Base-by-base conservation (phyloP, 371 early-diverging fungal genomes). In the Circinella umbellata region DNA sequence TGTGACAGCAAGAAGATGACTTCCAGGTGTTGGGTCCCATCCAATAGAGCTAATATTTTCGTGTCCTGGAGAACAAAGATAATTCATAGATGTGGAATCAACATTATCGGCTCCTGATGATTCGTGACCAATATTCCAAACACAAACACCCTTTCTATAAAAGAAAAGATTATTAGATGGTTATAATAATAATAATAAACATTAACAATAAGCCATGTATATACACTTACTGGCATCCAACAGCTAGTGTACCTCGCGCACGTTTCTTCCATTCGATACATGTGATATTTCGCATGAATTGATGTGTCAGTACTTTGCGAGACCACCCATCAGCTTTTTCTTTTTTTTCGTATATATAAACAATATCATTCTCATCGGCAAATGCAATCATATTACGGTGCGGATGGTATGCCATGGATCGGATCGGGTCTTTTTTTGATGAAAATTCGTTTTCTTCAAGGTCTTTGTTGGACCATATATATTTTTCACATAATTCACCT, bases 231-330 rank as follows among this genome's bases (percentile, higher is more conserved):
- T 79, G 71, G 62, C 84, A 84, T 9, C 86, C 89, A 35, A 89
- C 87, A 0, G 91, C 91, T 17, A 90, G 69, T 4, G 73, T 71
- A 0, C 77, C 84, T 9, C 77, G 74, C 18, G 83, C 67, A 38
- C 75, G 72, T 55, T 76, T 76, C 60, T 82, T 88, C 89, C 89
- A 90, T 68, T 82, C 86, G 14, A 88, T 37, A 54, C 86, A 84
- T 0, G 84, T 84, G 20, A 88, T 80, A 38, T 80, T 76, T 39
- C 75, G 65, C 83, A 88, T 88, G 17, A 72, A 73, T 4, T 68
- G 71, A 64, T 88, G 84, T 10, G 61, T 57, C 34, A 90, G 68
- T 1, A 83, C 78, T 39, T 65, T 61, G n/a, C 80, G 78, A n/a
- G 69, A 67, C 84, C 86, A 86, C 0, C 27, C 35, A n/a, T 39